A percentile compares a stretch with the other conserved stretches of the same genome.
phyloP scores from a whole-genome alignment of 805 yeast species.

The Kuraishia molischiana region DNA sequence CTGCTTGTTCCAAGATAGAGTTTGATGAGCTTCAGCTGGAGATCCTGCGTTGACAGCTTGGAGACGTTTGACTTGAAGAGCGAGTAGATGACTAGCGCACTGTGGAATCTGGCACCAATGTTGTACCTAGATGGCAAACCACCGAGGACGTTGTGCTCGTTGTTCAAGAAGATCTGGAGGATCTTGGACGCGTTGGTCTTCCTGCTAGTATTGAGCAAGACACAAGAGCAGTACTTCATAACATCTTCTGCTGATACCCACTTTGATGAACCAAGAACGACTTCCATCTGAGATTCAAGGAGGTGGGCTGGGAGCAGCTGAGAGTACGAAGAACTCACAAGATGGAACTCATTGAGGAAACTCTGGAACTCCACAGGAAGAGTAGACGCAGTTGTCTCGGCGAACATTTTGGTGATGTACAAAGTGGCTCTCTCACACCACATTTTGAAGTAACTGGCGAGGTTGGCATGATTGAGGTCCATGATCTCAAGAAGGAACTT shows the following conservation, averaged over 20 bases:
- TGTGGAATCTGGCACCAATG: constrained; percentile 24
- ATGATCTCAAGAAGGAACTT: constrained; percentile 4
- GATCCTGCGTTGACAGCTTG: constrained; percentile 31
- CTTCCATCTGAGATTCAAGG: constrained; percentile 59
- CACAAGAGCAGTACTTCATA: constrained; percentile 33
- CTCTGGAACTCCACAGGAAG: constrained; percentile 19
- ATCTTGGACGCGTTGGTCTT: constrained; percentile 34
- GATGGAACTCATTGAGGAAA: constrained; percentile 21
- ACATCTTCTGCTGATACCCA: constrained; percentile 35
- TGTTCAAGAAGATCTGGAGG: constrained; percentile 55
- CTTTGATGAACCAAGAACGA: constrained; percentile 28
- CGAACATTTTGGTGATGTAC: constrained; percentile 53
- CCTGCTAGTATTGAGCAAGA: constrained; percentile 27
- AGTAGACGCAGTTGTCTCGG: constrained; percentile 32
- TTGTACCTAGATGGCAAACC: constrained; percentile 14
- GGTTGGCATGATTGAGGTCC: background rate
- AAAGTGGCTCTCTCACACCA: constrained; percentile 55
- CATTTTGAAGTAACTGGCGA: constrained; percentile 4
- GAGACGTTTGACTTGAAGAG: constrained; percentile 39
- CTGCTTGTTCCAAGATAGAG: constrained; percentile 56
- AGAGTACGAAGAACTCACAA: background rate
- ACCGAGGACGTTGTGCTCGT: constrained; percentile 28
- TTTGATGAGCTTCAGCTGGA: constrained; percentile 40
- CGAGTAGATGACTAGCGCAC: constrained; percentile 34
- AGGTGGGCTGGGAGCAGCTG: constrained; percentile 9